Percentiles rank a stretch among this genome's conserved stretches.
Conservation (phyloP, 768 basidiomycete genomes). For the Ramaria sp. region DNA sequence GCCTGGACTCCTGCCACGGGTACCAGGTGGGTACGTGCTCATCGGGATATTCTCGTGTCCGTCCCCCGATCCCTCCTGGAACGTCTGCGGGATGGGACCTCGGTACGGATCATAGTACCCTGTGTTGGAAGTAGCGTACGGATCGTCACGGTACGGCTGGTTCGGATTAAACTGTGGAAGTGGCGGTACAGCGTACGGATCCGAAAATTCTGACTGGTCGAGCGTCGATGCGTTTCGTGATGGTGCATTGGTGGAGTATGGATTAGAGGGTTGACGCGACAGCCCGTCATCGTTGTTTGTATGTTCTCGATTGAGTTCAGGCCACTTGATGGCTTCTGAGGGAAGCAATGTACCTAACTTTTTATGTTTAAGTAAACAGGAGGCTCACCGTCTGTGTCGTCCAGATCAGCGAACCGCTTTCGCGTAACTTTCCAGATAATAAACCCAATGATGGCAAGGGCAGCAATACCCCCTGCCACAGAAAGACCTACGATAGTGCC, state of each 20-base stretch:
- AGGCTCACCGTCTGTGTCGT: conserved; percentile 46
- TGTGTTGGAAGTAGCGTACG: conserved; percentile 28
- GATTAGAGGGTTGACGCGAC: conserved; percentile 8
- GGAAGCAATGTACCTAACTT: background rate
- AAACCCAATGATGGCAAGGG: conserved; percentile 62
- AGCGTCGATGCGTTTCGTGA: conserved; percentile 12
- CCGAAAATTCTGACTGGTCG: conserved; percentile 21
- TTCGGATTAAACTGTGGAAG: conserved; percentile 73
- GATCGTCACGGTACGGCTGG: conserved; percentile 68
- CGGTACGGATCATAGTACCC: conserved; percentile 73
- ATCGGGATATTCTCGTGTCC: conserved; percentile 60
- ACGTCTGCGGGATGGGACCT: conserved; percentile 59
- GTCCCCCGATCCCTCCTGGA: conserved; percentile 31
- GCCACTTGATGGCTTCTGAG: conserved; percentile 82
- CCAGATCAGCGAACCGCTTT: conserved; percentile 65
- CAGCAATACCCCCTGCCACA: conserved; percentile 69
- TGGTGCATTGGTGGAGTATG: background rate
- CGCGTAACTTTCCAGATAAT: conserved; percentile 81
- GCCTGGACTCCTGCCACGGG: conserved; percentile 12
- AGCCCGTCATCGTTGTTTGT: background rate
- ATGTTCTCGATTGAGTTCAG: conserved; percentile 50
- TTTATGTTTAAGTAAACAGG: background rate
- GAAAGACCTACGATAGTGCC: conserved; percentile 67
- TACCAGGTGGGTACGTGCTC: conserved; percentile 28
- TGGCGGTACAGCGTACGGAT: conserved; percentile 79